phyloP scores from a whole-genome alignment of 306 rosid genomes.

The Corylus avellana region DNA sequence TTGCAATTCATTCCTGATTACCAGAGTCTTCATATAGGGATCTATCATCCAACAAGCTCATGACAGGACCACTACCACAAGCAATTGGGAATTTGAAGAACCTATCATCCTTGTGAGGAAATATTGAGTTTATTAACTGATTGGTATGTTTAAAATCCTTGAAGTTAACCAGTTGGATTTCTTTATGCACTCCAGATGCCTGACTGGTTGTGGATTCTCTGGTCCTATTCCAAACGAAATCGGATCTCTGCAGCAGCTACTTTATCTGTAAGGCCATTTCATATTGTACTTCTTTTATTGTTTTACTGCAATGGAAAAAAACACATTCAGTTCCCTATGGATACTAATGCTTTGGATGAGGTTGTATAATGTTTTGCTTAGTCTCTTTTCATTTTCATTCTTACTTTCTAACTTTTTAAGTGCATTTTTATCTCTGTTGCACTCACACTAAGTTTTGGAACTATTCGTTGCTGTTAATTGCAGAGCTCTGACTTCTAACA shows the following conservation, averaged over 20 bases:
- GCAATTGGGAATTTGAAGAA: neutral
- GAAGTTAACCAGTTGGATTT: neutral
- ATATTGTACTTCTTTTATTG: neutral
- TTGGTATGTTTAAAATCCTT: neutral
- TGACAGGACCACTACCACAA: neutral
- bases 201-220: neutral
- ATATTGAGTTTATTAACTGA: neutral
- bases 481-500: constrained; percentile 44
- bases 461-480: neutral
- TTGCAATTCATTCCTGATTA: neutral
- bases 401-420: neutral
- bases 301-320: neutral
- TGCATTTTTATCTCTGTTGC: neutral
- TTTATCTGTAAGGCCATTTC: neutral
- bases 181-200: neutral
- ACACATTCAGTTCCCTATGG: neutral
- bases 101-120: neutral
- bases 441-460: neutral
- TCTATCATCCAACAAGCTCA: neutral
- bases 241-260: neutral
- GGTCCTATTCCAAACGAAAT: neutral
- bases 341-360: too few species aligned
- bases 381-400: neutral
- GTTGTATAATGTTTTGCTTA: too few species aligned
- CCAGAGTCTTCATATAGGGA: constrained; percentile 1